These are phyloP conservation scores for Rossbeevera mucosa DNA, from an alignment of 768 basidiomycete species.

Conservation along the genomic window DNA sequence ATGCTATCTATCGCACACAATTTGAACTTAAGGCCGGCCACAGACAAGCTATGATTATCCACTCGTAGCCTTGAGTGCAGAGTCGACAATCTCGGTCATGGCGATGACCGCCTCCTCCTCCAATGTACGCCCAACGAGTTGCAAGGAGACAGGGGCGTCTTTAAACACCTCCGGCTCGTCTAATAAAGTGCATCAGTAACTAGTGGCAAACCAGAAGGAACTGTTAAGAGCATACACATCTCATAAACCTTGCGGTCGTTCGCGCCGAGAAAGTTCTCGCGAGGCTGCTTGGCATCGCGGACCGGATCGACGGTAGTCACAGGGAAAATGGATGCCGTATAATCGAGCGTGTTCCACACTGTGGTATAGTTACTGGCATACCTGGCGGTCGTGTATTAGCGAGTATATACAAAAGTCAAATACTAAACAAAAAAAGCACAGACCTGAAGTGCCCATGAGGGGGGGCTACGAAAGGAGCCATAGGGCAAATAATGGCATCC, in stretches of 20 bases:
- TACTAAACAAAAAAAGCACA: constrained; percentile 10
- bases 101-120: constrained; percentile 75
- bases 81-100: constrained; percentile 63
- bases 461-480: constrained; percentile 53
- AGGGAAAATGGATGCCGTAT: constrained; percentile 56
- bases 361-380: constrained; percentile 50
- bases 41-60: not conserved
- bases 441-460: constrained; percentile 60
- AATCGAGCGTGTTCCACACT: constrained; percentile 66
- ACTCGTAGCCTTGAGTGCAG: constrained; percentile 37
- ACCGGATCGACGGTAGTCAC: constrained; percentile 54
- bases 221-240: constrained; percentile 41
- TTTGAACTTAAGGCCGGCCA: not conserved
- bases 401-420: not conserved
- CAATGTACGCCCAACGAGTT: constrained; percentile 61
- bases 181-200: constrained; percentile 20
- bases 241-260: constrained; percentile 48
- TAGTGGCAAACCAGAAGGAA: not conserved
- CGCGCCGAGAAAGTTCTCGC: constrained; percentile 43
- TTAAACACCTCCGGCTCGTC: constrained; percentile 54
- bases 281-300: constrained; percentile 45
- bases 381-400: constrained; percentile 28
- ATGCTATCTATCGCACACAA: not conserved
- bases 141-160: constrained; percentile 59
- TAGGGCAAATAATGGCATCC: constrained; percentile 69